Conservation (phyloP, 2,329 filamentous ascomycete species). For the Drechslerella coelobrocha region DNA sequence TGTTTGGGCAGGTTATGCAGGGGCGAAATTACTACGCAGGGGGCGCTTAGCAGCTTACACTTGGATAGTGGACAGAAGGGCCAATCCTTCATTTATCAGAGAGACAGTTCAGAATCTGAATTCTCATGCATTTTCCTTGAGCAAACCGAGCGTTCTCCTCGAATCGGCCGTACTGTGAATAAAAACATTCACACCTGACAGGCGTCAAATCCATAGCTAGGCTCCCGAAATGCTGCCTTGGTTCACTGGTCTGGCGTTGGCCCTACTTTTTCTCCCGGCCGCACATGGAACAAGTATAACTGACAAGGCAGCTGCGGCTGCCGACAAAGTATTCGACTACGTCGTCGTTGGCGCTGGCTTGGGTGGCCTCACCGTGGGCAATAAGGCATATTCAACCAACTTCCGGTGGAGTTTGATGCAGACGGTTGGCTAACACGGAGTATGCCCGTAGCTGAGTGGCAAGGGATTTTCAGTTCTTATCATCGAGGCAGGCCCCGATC, state of each 20-base stretch:
- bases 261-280: constrained; percentile 4
- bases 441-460: constrained; percentile 49
- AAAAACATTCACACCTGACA: constrained; percentile 1
- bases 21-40: background rate
- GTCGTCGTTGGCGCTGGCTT: constrained; percentile 5
- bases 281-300: constrained; percentile 8
- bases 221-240: constrained; percentile 9
- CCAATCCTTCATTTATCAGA: background rate
- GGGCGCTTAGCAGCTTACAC: background rate
- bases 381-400: constrained; percentile 6
- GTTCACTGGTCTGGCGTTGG: constrained; percentile 6
- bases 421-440: constrained; percentile 1
- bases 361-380: constrained; percentile 11
- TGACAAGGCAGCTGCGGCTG: constrained; percentile 8
- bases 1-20: constrained; percentile 1
- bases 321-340: constrained; percentile 5
- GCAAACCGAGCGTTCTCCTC: background rate
- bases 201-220: constrained; percentile 8
- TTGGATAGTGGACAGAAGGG: background rate
- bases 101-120: background rate
- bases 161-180: background rate
- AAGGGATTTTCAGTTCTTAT: constrained; percentile 52
- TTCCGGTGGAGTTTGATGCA: background rate
- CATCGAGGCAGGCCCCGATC: constrained; percentile 54
- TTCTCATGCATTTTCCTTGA: background rate